Evolutionary conservation across 73 alveolate genomes (phyloP).

Genomic region (Symbiodinium pilosum): DNA sequence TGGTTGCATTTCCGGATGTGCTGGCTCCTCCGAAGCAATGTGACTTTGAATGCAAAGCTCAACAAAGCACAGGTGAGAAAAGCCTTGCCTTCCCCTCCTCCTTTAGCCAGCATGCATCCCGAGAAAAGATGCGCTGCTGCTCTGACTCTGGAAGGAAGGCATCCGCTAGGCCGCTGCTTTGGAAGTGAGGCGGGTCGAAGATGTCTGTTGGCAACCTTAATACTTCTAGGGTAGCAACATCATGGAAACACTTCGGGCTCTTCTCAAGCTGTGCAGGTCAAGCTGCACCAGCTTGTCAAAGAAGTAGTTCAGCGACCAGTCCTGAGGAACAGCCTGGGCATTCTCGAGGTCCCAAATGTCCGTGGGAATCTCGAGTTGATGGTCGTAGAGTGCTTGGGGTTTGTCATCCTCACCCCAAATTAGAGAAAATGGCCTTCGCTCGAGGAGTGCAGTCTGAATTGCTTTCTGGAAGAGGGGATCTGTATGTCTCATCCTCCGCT

Average conservation of each 20-base stretch:
- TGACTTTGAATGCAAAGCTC: too few species aligned
- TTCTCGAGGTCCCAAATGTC: conserved; percentile 67
- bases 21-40: conserved; percentile 15
- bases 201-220: background rate
- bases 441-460: background rate
- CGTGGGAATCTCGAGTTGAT: background rate
- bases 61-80: background rate
- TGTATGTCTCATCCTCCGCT: conserved; percentile 44
- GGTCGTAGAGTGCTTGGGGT: background rate
- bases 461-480: conserved; percentile 52
- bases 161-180: background rate
- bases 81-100: background rate
- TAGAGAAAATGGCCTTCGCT: conserved; percentile 19
- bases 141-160: background rate
- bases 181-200: conserved; percentile 28
- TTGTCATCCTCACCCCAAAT: conserved; percentile 50
- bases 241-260: too few species aligned
- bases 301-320: conserved; percentile 13
- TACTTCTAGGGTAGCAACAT: too few species aligned
- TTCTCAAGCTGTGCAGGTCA: background rate
- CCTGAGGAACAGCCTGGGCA: conserved; percentile 30
- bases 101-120: background rate
- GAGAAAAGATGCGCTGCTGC: background rate
- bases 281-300: conserved; percentile 29
- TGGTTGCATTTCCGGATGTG: conserved; percentile 53